Evolutionary conservation across 768 basidiomycete species (phyloP).

Genomic region (Phylloporus arenicola): DNA sequence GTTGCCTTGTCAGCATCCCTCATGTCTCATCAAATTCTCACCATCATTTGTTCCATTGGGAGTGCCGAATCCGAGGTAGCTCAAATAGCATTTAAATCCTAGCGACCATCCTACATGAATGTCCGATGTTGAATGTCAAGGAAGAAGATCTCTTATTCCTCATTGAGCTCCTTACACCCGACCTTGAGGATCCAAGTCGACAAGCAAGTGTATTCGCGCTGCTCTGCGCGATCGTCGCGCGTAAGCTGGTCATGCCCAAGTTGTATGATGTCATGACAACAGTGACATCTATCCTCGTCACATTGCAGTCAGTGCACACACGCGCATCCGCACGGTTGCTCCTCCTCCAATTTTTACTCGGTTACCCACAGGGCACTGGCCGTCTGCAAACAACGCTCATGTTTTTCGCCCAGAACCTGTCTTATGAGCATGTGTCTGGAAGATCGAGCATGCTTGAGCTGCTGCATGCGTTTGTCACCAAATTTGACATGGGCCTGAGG

Average conservation of each 20-base stretch:
- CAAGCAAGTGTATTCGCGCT: constrained; percentile 85
- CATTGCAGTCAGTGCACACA: constrained; percentile 84
- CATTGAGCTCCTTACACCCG: constrained; percentile 80
- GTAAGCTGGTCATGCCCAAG: constrained; percentile 91
- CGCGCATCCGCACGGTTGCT: constrained; percentile 89
- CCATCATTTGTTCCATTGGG: constrained; percentile 75
- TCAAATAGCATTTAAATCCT: constrained; percentile 83
- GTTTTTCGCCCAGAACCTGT: constrained; percentile 88
- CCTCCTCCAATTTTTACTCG: constrained; percentile 89
- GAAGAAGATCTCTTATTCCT: constrained; percentile 87
- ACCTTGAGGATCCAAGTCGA: constrained; percentile 82
- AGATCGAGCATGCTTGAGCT: constrained; percentile 95
- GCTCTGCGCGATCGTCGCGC: constrained; percentile 83
- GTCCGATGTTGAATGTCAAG: constrained; percentile 71
- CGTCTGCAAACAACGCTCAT: constrained; percentile 83
- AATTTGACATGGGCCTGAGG: constrained; percentile 73
- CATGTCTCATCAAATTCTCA: constrained; percentile 76
- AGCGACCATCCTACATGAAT: constrained; percentile 85
- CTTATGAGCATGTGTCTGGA: constrained; percentile 87
- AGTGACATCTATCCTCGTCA: constrained; percentile 88
- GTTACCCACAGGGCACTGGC: constrained; percentile 95
- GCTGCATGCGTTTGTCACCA: constrained; percentile 74
- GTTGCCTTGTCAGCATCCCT: constrained; percentile 74
- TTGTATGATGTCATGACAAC: constrained; percentile 60
- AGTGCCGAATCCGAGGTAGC: constrained; percentile 87